Conservation (phyloP, 2,329 filamentous ascomycete species). For the Pseudogymnoascus sp. region DNA sequence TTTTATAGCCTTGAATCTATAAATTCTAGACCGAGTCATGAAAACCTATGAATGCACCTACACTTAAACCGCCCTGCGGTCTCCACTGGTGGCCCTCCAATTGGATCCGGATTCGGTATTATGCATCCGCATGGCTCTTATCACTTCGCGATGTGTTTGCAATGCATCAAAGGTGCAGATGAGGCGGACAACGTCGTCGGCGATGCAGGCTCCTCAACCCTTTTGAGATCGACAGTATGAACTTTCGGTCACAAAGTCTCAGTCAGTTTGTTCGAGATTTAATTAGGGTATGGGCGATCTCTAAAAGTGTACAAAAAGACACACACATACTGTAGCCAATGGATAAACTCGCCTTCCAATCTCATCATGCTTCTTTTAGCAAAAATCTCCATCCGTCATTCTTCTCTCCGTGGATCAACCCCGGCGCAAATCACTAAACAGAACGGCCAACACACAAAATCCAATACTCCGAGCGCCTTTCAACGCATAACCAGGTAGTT, state of each 20-base stretch:
- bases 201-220: background rate
- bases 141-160: background rate
- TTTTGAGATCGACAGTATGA: background rate
- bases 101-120: background rate
- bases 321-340: constrained; percentile 7
- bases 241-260: background rate
- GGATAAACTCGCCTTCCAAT: constrained; percentile 4
- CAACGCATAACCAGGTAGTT: background rate
- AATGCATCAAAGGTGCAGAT: constrained; percentile 3
- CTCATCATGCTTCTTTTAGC: constrained; percentile 4
- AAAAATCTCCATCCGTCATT: background rate
- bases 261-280: constrained; percentile 9
- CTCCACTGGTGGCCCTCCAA: background rate
- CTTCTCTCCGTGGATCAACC: background rate
- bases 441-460: background rate
- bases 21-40: background rate
- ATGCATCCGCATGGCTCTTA: background rate
- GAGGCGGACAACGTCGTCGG: background rate
- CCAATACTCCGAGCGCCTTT: constrained; percentile 2
- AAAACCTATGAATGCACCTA: background rate
- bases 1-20: background rate
- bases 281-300: constrained; percentile 7
- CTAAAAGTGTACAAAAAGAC: constrained; percentile 8
- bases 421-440: background rate
- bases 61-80: background rate